Evolutionary conservation across 768 basidiomycete species (phyloP), one percentile per base, ranked within the genome.

Genomic region (Pleurotus sapidus): DNA sequence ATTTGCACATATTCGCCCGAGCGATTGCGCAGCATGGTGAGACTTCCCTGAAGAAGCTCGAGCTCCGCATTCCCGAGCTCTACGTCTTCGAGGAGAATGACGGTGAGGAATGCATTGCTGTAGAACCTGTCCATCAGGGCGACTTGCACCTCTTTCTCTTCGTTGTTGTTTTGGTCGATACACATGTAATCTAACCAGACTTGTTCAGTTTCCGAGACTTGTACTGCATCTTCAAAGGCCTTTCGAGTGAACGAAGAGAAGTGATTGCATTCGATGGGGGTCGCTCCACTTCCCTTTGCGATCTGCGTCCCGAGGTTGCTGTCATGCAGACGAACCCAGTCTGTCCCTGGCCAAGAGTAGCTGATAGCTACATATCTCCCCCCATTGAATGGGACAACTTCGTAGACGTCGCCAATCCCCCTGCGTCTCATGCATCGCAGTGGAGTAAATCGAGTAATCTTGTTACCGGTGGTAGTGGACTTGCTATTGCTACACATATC

Each of bases 41-140:
- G 15, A 8, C 25, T 25, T 9, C 15, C 17, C 25, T 40, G 37
- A 5, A 54, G 51, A 23, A 54, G 42, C 14, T 40, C 23, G 39
- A 54, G 42, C 9, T 54, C 51, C 4, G 15, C 18, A 9, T 37
- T 18, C n/a, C 51, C 42, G 39, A 54, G 39, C 8, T 54, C 51
- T 7, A 54, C 37, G 20, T 54, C 51, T 23, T 54, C 51, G 18
- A 54, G 51, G 14, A 54, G 39, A 17, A 54, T 39, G 9, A 54
- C 51, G 18, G 51, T 54, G 4, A 40, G 9, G n/a, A 4, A 40
- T 11, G 51, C 51, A 6, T 54, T 39, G 23, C 38, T 54, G 14
- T 54, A 54, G 39, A 54, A 54, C 25, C 39, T 17, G n/a, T 54
- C 51, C 51, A 54, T 54, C 39, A 54, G 39, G 8, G 51, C 51